phyloP scores from a whole-genome alignment of 495 filamentous ascomycete species.

The Aspergillus incahuasiensis region DNA sequence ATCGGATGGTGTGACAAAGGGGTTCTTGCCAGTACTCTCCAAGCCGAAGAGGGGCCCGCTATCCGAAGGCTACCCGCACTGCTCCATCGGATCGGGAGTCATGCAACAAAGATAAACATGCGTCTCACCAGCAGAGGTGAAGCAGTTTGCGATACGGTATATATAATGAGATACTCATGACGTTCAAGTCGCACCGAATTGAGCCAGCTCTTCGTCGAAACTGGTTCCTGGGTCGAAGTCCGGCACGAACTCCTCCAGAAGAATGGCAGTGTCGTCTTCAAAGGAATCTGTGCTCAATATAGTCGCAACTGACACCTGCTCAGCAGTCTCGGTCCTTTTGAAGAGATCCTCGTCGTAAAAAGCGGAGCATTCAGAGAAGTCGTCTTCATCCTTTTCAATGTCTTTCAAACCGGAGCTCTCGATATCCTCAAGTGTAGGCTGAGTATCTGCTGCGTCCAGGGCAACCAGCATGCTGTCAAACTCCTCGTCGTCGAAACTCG shows the following conservation, averaged over 20 bases:
- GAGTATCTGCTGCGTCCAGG: neutral
- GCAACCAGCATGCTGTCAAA: conserved; percentile 16
- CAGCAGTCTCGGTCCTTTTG: conserved; percentile 21
- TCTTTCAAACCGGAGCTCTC: neutral
- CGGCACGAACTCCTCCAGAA: conserved; percentile 33
- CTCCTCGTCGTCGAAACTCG: conserved; percentile 15
- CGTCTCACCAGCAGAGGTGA: neutral
- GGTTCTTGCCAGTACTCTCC: conserved; percentile 9
- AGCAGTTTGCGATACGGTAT: neutral
- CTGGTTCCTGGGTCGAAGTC: conserved; percentile 28
- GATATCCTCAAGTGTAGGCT: neutral
- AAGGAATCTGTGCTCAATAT: conserved; percentile 28
- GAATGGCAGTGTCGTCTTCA: conserved; percentile 37
- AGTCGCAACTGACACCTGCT: neutral
- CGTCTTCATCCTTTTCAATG: conserved; percentile 25
- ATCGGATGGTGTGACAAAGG: conserved; percentile 8
- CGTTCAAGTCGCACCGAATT: conserved; percentile 18
- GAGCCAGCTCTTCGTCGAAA: conserved; percentile 23
- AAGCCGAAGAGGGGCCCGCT: conserved; percentile 17
- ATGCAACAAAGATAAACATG: neutral
- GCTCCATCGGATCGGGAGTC: conserved; percentile 29
- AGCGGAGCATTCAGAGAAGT: conserved; percentile 40
- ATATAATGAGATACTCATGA: neutral
- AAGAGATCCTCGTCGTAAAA: conserved; percentile 36
- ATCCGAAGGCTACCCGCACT: conserved; percentile 24